Percentiles rank a stretch among this genome's conserved stretches.
Conservation (phyloP, 192 early-diverging fungal species). For the Mortierella claussenii region DNA sequence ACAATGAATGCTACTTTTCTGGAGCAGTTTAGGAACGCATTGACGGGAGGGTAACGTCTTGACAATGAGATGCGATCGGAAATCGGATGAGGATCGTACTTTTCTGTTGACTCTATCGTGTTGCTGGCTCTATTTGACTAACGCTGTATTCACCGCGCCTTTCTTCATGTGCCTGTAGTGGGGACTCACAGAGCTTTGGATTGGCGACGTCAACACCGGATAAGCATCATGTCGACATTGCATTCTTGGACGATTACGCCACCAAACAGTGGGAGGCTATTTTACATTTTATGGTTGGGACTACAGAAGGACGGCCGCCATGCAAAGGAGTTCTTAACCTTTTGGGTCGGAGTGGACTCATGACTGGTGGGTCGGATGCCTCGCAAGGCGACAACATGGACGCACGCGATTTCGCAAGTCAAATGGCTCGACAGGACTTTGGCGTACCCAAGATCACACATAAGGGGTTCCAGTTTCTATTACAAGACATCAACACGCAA, state of each 20-base stretch:
- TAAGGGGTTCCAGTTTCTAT: constrained; percentile 96
- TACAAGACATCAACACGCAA: constrained; percentile 94
- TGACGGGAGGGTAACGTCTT: constrained; percentile 79
- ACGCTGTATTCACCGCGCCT: neutral
- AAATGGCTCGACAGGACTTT: constrained; percentile 34
- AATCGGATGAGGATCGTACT: too few species aligned
- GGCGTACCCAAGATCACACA: constrained; percentile 82
- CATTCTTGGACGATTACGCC: constrained; percentile 83
- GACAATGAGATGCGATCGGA: too few species aligned
- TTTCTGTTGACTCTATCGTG: too few species aligned
- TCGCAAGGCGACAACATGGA: constrained; percentile 16
- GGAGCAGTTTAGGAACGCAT: constrained; percentile 72
- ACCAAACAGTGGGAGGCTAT: constrained; percentile 91
- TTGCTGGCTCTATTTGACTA: neutral
- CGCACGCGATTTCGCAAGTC: constrained; percentile 34
- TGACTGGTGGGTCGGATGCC: constrained; percentile 58
- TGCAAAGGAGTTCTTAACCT: constrained; percentile 78
- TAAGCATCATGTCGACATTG: constrained; percentile 73
- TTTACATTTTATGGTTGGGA: constrained; percentile 94
- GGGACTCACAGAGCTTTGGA: constrained; percentile 91
- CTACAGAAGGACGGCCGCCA: constrained; percentile 68
- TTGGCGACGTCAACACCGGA: constrained; percentile 66
- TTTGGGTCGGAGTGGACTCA: constrained; percentile 80
- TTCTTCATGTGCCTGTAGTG: constrained; percentile 59
- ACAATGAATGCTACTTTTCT: constrained; percentile 77